Evolutionary conservation across 192 early-diverging fungal genomes (phyloP).

Genomic region (Backusella circina): DNA sequence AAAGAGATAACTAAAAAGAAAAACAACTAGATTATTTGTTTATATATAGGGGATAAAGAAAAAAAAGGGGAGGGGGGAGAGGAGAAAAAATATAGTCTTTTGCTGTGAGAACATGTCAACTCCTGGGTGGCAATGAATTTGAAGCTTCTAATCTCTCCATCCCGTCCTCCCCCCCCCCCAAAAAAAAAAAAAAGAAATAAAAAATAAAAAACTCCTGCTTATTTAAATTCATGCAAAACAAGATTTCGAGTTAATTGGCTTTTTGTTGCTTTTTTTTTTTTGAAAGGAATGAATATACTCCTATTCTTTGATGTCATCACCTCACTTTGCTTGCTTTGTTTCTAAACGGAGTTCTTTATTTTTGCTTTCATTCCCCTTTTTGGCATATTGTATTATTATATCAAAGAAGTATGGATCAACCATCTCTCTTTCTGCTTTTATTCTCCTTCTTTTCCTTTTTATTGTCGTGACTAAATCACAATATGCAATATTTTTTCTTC

Average conservation of each 20-base stretch:
- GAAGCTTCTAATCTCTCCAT: background rate
- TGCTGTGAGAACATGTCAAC: background rate
- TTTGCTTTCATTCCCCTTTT: background rate
- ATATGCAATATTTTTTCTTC: no score
- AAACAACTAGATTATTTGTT: background rate
- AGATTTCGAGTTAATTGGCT: background rate
- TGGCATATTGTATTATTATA: background rate
- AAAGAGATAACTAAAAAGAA: no score
- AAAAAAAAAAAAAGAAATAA: no score
- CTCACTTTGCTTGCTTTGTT: no score
- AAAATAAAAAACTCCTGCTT: slow-evolving; percentile 1
- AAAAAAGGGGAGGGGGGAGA: background rate
- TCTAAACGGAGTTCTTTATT: background rate
- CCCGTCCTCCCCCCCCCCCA: background rate
- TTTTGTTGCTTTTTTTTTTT: background rate
- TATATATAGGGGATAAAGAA: background rate
- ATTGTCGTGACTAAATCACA: no score
- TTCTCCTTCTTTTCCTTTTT: no score
- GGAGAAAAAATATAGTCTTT: background rate
- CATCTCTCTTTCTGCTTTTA: background rate
- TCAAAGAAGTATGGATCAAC: background rate
- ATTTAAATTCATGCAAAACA: slow-evolving; percentile 9
- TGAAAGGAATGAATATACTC: background rate
- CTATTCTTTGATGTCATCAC: background rate
- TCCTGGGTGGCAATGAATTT: background rate